Percentiles rank a stretch among this genome's conserved stretches.
phyloP scores from a whole-genome alignment of 768 basidiomycete species.

The Coprinellus micaceus region DNA sequence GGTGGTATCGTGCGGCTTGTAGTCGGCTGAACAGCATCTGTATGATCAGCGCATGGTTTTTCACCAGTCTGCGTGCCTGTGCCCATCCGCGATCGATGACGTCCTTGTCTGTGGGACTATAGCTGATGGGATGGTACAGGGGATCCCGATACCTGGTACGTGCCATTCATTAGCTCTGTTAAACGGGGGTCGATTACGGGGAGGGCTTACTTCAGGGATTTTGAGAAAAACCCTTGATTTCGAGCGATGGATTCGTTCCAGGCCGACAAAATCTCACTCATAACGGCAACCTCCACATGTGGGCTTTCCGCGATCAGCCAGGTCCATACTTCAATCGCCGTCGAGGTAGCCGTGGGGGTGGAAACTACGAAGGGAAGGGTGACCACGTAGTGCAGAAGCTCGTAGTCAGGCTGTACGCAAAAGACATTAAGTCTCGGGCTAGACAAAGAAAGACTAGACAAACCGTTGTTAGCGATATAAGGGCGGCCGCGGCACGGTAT shows the following conservation, averaged over 20 bases:
- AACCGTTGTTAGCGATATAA: constrained; percentile 70
- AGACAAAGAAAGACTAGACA: neutral
- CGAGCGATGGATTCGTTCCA: constrained; percentile 83
- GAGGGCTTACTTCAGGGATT: constrained; percentile 65
- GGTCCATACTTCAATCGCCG: constrained; percentile 93
- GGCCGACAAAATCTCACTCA: constrained; percentile 80
- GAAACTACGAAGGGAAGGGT: constrained; percentile 85
- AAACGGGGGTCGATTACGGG: neutral
- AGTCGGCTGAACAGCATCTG: constrained; percentile 89
- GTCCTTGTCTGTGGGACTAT: constrained; percentile 86
- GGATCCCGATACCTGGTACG: constrained; percentile 78
- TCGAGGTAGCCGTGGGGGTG: constrained; percentile 78
- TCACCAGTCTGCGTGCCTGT: constrained; percentile 70
- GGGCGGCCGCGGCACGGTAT: constrained; percentile 79
- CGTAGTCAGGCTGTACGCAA: constrained; percentile 67
- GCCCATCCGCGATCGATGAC: constrained; percentile 69
- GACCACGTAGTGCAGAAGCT: constrained; percentile 83
- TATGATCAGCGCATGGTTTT: constrained; percentile 80
- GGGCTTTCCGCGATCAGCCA: constrained; percentile 91
- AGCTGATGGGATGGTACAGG: constrained; percentile 79
- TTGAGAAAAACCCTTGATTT: constrained; percentile 81
- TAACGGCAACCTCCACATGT: constrained; percentile 74
- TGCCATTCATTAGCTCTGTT: neutral
- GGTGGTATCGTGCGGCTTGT: constrained; percentile 88
- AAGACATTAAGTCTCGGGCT: neutral